A percentile compares a stretch with the other conserved stretches of the same genome.
phyloP scores from a whole-genome alignment of 2,329 filamentous ascomycete species.

The Diaporthe sp. region DNA sequence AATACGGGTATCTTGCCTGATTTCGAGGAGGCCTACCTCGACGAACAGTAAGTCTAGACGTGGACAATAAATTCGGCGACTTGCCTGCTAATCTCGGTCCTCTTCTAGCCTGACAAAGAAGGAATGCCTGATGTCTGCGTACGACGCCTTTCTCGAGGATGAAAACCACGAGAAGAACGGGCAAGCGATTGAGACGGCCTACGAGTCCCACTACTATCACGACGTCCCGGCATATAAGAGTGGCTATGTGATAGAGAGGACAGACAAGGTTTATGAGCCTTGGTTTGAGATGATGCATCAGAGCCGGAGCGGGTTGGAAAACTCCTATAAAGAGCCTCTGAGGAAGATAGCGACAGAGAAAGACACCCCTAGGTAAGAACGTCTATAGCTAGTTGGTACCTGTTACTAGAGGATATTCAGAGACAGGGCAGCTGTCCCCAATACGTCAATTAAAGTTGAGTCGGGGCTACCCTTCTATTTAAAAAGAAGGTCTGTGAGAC shows the following conservation, averaged over 20 bases:
- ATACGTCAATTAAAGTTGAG: no score
- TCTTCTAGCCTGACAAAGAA: slow-evolving; percentile 1
- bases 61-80: neutral
- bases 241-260: slow-evolving; percentile 5
- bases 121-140: slow-evolving; percentile 7
- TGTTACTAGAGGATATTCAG: no score
- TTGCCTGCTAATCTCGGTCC: neutral
- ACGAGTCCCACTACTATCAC: neutral
- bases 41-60: neutral
- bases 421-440: no score
- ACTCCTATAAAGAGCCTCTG: neutral
- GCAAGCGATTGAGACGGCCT: slow-evolving; percentile 1
- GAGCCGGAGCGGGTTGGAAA: neutral
- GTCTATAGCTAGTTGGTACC: no score
- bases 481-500: no score
- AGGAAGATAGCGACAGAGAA: neutral
- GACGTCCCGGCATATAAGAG: slow-evolving; percentile 3
- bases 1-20: neutral
- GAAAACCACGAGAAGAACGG: neutral
- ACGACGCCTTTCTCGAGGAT: neutral
- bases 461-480: no score
- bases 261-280: neutral
- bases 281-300: slow-evolving; percentile 5
- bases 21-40: neutral
- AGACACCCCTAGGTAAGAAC: no score